phyloP scores from a whole-genome alignment of 2,329 filamentous ascomycete species.

The Fusarium sp. region DNA sequence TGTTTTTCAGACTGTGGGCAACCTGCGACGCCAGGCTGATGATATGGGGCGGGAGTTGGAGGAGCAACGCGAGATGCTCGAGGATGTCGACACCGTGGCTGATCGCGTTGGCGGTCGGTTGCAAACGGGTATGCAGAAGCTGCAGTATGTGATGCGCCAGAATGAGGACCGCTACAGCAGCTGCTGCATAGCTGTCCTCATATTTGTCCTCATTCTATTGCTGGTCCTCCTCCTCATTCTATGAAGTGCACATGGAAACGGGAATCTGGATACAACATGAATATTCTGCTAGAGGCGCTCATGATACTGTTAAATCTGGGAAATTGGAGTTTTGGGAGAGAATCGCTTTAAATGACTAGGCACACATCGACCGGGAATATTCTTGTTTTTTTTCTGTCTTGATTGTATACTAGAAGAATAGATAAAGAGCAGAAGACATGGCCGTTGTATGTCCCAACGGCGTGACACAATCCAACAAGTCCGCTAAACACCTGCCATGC shows the following conservation, averaged over 20 bases:
- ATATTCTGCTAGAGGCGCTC: slow-evolving; percentile 23
- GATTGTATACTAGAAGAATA: slow-evolving; percentile 48
- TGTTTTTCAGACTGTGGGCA: slow-evolving; percentile 94
- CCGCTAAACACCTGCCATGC: slow-evolving; percentile 40
- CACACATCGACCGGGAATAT: slow-evolving; percentile 24
- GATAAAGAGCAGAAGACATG: slow-evolving; percentile 37
- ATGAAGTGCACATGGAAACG: slow-evolving; percentile 50
- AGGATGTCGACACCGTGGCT: slow-evolving; percentile 86
- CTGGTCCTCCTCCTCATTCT: slow-evolving; percentile 82
- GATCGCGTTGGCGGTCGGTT: slow-evolving; percentile 91
- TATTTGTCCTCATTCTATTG: slow-evolving; percentile 89
- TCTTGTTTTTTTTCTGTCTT: slow-evolving; percentile 32
- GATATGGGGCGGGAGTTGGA: slow-evolving; percentile 97
- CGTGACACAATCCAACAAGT: slow-evolving; percentile 43
- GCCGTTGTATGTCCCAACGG: slow-evolving; percentile 24
- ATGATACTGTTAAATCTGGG: slow-evolving; percentile 25
- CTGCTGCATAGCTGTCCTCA: slow-evolving; percentile 91
- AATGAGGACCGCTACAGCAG: slow-evolving; percentile 93
- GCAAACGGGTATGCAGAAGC: slow-evolving; percentile 87
- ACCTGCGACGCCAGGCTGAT: slow-evolving; percentile 89
- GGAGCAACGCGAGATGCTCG: slow-evolving; percentile 92
- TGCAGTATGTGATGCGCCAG: slow-evolving; percentile 85
- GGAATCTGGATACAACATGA: background rate
- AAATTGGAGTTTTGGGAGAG: slow-evolving; percentile 43
- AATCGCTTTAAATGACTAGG: slow-evolving; percentile 23